Conservation (phyloP, 2,329 filamentous ascomycete species). For the Pezicula neosporulosa region DNA sequence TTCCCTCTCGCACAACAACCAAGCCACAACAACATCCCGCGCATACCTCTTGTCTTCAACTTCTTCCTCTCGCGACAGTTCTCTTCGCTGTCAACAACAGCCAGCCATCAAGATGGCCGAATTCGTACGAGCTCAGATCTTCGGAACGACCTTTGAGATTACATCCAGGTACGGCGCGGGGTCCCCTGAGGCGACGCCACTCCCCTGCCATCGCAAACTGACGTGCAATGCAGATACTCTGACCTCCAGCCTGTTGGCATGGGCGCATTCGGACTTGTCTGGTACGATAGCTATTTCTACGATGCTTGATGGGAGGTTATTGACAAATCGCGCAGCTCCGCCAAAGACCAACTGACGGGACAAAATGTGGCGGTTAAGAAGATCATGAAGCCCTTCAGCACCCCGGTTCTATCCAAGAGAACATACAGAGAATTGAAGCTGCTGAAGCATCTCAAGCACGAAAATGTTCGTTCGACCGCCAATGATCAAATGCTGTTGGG, state of each 20-base stretch:
- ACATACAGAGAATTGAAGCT: slow-evolving; percentile 98
- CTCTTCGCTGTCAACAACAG: not conserved
- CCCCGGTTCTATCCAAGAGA: slow-evolving; percentile 94
- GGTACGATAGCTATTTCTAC: slow-evolving; percentile 53
- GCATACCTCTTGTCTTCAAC: not conserved
- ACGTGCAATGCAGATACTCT: slow-evolving; percentile 66
- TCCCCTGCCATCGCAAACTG: not conserved
- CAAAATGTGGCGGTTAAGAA: slow-evolving; percentile 99
- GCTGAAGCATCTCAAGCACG: slow-evolving; percentile 92
- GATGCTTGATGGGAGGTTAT: slow-evolving; percentile 29
- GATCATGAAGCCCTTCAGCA: slow-evolving; percentile 99
- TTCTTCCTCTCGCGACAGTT: not conserved
- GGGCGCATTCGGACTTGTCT: slow-evolving; percentile 97
- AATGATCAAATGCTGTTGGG: not conserved
- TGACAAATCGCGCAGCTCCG: slow-evolving; percentile 61
- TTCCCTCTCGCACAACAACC: not conserved
- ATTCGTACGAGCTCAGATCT: slow-evolving; percentile 98
- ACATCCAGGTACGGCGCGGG: slow-evolving; percentile 74
- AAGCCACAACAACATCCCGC: not conserved
- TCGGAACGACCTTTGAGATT: slow-evolving; percentile 99
- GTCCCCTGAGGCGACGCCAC: slow-evolving; percentile 7
- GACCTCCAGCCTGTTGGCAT: slow-evolving; percentile 98
- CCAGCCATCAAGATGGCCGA: slow-evolving; percentile 75
- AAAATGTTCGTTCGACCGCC: slow-evolving; percentile 64
- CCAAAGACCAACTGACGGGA: slow-evolving; percentile 93